phyloP scores from a whole-genome alignment of 2,329 filamentous ascomycete species.

The Zalaria sp. region DNA sequence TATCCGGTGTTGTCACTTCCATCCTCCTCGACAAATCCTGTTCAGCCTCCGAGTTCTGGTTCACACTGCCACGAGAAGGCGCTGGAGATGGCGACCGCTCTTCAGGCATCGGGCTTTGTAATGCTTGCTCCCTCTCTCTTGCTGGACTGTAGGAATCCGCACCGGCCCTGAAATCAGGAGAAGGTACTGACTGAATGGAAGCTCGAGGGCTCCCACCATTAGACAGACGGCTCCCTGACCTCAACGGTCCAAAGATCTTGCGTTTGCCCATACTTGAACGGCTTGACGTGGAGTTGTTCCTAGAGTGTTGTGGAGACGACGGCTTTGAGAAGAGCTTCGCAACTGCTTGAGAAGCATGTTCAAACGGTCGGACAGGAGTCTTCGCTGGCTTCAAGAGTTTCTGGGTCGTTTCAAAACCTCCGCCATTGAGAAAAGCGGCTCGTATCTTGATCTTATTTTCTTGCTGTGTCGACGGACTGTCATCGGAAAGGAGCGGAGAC shows the following conservation, averaged over 20 bases:
- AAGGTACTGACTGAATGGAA: background rate
- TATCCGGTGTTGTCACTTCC: too few species aligned
- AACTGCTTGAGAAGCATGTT: conserved; percentile 23
- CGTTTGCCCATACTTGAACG: conserved; percentile 1
- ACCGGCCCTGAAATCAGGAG: too few species aligned
- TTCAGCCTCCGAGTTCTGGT: too few species aligned
- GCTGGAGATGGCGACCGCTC: too few species aligned
- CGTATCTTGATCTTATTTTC: background rate
- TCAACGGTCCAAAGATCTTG: background rate
- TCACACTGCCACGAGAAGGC: too few species aligned
- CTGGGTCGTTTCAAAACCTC: conserved; percentile 6
- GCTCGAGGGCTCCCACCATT: background rate
- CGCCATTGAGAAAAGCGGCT: conserved; percentile 6
- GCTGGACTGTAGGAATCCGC: too few species aligned
- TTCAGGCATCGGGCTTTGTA: too few species aligned
- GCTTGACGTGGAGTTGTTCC: conserved; percentile 3
- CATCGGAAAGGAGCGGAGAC: too few species aligned
- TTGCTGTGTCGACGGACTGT: too few species aligned
- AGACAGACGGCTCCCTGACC: background rate
- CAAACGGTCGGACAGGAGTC: conserved; percentile 21
- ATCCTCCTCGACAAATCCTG: too few species aligned
- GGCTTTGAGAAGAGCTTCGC: conserved; percentile 20
- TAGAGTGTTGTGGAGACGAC: conserved; percentile 5
- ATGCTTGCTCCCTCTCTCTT: too few species aligned
- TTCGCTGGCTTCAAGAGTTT: conserved; percentile 16